Percentiles rank a stretch among this genome's conserved stretches.
These are phyloP conservation scores for Citrus unshiu DNA, from an alignment of 345 rosid genomes.

Conservation along the genomic window DNA sequence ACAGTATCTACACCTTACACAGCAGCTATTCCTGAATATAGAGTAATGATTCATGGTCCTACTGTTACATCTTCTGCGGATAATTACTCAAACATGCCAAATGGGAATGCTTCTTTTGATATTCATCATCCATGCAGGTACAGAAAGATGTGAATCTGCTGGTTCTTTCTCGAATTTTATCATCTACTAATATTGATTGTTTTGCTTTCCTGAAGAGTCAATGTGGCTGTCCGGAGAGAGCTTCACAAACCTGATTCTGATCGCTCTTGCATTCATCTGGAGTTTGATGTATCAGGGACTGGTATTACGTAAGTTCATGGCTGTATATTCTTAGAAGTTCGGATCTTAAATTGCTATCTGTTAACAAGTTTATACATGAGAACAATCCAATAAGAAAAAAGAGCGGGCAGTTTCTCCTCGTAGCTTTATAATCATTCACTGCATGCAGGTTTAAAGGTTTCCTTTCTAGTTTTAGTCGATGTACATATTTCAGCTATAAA, in stretches of 20 bases:
- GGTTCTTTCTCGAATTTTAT: not conserved
- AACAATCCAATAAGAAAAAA: not conserved
- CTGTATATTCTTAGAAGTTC: constrained; percentile 1
- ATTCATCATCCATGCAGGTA: constrained; percentile 95
- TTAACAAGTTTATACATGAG: not conserved
- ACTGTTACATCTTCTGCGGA: constrained; percentile 27
- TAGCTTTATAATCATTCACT: not conserved
- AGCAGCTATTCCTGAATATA: constrained; percentile 82
- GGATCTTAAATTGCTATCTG: not conserved
- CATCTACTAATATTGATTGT: constrained; percentile 20
- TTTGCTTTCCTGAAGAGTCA: constrained; percentile 45
- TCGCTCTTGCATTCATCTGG: constrained; percentile 92
- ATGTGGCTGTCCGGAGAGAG: constrained; percentile 76
- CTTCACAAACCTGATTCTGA: constrained; percentile 89
- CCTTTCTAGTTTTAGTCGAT: not conserved
- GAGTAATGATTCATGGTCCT: constrained; percentile 67
- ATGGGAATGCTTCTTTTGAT: constrained; percentile 64
- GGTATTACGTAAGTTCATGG: constrained; percentile 60
- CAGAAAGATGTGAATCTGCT: not conserved
- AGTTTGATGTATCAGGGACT: constrained; percentile 77
- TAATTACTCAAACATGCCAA: constrained; percentile 36
- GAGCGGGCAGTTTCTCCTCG: not conserved
- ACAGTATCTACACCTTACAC: constrained; percentile 78
- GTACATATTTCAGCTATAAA: not conserved
- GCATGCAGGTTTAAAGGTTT: not conserved